Conservation (phyloP, 495 filamentous ascomycete genomes). For the Penicillium lividum region DNA sequence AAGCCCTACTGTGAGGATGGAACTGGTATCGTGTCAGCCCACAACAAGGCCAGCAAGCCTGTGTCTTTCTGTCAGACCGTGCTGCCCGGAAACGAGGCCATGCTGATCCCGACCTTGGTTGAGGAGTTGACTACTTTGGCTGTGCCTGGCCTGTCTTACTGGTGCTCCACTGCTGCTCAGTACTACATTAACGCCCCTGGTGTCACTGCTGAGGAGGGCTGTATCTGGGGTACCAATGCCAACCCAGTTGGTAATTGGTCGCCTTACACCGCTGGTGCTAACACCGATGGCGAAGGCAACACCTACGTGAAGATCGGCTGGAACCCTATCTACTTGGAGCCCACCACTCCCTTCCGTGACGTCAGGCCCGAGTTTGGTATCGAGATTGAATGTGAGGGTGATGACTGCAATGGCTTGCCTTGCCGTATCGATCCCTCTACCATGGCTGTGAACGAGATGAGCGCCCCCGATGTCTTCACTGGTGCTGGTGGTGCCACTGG, state of each 20-base stretch:
- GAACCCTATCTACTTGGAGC: conserved; percentile 74
- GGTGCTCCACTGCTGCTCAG: conserved; percentile 74
- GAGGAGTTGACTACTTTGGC: conserved; percentile 56
- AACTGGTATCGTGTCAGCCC: conserved; percentile 60
- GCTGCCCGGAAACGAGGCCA: conserved; percentile 82
- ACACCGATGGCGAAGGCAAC: conserved; percentile 61
- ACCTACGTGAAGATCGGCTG: conserved; percentile 78
- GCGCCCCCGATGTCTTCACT: conserved; percentile 41
- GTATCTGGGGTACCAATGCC: conserved; percentile 66
- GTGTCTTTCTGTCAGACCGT: conserved; percentile 84
- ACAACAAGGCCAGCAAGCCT: conserved; percentile 61
- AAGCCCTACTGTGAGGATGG: conserved; percentile 73
- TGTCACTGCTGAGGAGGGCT: conserved; percentile 57
- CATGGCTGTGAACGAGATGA: conserved; percentile 62
- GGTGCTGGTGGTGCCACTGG: conserved; percentile 73
- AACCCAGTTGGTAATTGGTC: conserved; percentile 78
- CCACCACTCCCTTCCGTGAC: conserved; percentile 56
- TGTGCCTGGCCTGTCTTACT: conserved; percentile 71
- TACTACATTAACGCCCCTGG: conserved; percentile 83
- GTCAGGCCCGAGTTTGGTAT: conserved; percentile 66
- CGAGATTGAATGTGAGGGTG: conserved; percentile 67
- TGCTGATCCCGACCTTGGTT: conserved; percentile 79
- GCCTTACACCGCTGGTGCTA: conserved; percentile 77
- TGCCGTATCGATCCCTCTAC: conserved; percentile 71
- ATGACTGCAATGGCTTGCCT: conserved; percentile 70